Percentiles rank a stretch among this genome's conserved stretches.
These are phyloP conservation scores for Nepenthes alata DNA, from an alignment of 179 eudicot genomes.

Conservation along the genomic window DNA sequence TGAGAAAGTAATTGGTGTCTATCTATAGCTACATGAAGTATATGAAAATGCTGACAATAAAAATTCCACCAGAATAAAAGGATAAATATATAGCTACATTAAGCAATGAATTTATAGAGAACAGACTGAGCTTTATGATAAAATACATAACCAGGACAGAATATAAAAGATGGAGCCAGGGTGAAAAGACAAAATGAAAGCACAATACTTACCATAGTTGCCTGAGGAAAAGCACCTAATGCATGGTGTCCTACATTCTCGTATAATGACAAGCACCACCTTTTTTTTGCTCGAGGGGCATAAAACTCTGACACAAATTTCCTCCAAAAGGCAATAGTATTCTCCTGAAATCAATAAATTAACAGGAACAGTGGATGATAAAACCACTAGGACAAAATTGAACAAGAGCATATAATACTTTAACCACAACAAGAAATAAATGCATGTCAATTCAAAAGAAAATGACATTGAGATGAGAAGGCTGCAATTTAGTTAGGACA, in stretches of 20 bases:
- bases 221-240: conserved; percentile 78
- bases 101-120: background rate
- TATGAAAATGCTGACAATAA: too few species aligned
- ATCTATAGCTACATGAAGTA: too few species aligned
- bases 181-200: background rate
- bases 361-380: too few species aligned
- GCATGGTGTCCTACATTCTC: conserved; percentile 86
- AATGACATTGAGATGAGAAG: too few species aligned
- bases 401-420: too few species aligned
- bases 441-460: background rate
- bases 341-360: conserved; percentile 38
- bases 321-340: conserved; percentile 78
- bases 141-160: background rate
- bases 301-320: conserved; percentile 86
- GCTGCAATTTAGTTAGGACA: too few species aligned
- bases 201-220: conserved; percentile 55
- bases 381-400: background rate
- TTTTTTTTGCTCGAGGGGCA: conserved; percentile 89
- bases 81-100: conserved; percentile 6
- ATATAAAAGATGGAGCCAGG: background rate
- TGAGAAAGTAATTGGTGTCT: too few species aligned
- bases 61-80: too few species aligned
- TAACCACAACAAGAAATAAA: background rate
- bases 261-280: conserved; percentile 88
- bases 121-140: too few species aligned